phyloP scores from a whole-genome alignment of 129 eudicot species.

The Pulicaria dysenterica region DNA sequence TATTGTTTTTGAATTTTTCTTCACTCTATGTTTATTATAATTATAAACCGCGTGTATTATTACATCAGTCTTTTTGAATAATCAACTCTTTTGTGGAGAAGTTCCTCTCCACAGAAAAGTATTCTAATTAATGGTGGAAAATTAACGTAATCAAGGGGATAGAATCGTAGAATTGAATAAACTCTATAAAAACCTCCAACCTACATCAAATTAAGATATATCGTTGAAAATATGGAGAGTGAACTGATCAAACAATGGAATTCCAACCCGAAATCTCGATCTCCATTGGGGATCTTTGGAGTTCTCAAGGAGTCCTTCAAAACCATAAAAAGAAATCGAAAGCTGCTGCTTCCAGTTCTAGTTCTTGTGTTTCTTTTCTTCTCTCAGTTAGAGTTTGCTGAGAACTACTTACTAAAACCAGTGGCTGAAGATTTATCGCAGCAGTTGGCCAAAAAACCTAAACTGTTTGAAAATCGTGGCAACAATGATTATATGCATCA shows the following conservation, averaged over 20 bases:
- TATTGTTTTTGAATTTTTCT: too few species aligned
- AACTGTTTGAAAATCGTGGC: background rate
- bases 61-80: background rate
- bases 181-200: constrained; percentile 16
- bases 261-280: background rate
- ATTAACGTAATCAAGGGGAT: constrained; percentile 6
- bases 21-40: too few species aligned
- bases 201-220: background rate
- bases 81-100: background rate
- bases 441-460: constrained; percentile 18
- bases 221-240: constrained; percentile 8
- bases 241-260: background rate
- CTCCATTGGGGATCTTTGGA: constrained; percentile 13
- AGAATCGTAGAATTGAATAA: constrained; percentile 1
- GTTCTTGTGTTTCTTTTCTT: constrained; percentile 6
- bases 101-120: background rate
- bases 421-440: background rate
- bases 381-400: constrained; percentile 7
- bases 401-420: background rate
- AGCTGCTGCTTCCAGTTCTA: constrained; percentile 7
- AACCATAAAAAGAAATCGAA: constrained; percentile 16
- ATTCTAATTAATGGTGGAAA: background rate
- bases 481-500: background rate
- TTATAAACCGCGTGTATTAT: too few species aligned
- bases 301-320: constrained; percentile 16